phyloP scores from a whole-genome alignment of 768 basidiomycete genomes.

The Tulasnella sp. region DNA sequence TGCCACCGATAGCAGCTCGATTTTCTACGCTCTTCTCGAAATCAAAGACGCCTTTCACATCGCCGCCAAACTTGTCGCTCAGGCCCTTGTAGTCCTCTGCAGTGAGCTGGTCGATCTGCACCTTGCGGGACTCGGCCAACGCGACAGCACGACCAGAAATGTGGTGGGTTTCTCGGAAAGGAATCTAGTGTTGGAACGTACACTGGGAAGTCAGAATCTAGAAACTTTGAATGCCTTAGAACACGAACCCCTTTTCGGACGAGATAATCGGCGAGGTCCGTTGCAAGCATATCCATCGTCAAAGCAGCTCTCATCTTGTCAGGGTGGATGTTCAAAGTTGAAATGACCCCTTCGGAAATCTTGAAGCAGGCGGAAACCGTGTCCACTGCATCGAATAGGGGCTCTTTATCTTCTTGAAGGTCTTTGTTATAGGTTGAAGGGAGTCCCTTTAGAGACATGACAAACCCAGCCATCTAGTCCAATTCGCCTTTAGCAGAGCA shows the following conservation, averaged over 20 bases:
- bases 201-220: constrained; percentile 17
- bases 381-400: constrained; percentile 91
- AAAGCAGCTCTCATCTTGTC: constrained; percentile 88
- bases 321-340: constrained; percentile 84
- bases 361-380: constrained; percentile 84
- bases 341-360: constrained; percentile 93
- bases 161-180: constrained; percentile 98
- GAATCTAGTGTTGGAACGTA: constrained; percentile 60
- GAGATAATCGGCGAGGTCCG: constrained; percentile 98
- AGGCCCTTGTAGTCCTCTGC: constrained; percentile 78
- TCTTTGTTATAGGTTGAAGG: constrained; percentile 99
- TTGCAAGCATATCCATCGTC: constrained; percentile 97
- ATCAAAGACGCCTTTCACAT: constrained; percentile 84
- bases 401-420: constrained; percentile 98
- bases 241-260: constrained; percentile 92
- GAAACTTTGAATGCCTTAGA: not conserved
- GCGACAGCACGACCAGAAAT: constrained; percentile 97
- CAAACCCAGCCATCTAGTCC: constrained; percentile 90
- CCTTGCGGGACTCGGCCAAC: constrained; percentile 79
- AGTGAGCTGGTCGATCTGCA: constrained; percentile 79
- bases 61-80: constrained; percentile 75
- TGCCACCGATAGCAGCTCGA: constrained; percentile 88
- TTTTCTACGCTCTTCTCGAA: constrained; percentile 96
- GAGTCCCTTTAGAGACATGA: constrained; percentile 96
- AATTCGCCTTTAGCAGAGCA: constrained; percentile 26